Percentiles rank a stretch among this genome's conserved stretches.
These are phyloP conservation scores for Thelonectria discophora DNA, from an alignment of 2,329 filamentous ascomycete genomes.

Conservation along the genomic window DNA sequence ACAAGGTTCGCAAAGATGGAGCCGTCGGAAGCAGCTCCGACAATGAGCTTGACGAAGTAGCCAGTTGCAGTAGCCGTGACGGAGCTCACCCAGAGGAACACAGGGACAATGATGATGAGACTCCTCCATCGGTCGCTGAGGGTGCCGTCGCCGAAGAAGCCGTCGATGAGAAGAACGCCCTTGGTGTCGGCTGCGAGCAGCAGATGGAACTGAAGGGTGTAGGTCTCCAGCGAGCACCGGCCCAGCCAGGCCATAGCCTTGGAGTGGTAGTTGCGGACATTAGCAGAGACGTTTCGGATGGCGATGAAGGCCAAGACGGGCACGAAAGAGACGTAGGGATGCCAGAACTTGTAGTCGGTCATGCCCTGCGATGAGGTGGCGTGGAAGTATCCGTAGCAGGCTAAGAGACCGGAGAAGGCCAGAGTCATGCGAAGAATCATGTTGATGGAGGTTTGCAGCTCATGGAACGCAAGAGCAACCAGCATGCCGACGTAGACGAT, in stretches of 20 bases:
- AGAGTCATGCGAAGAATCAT: constrained; percentile 35
- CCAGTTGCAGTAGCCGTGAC: background rate
- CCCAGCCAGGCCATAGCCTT: constrained; percentile 62
- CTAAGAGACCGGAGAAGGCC: constrained; percentile 46
- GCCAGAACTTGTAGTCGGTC: constrained; percentile 56
- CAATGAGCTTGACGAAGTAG: background rate
- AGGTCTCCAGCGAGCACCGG: constrained; percentile 65
- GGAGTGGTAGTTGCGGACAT: constrained; percentile 41
- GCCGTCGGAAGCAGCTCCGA: background rate
- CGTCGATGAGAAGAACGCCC: constrained; percentile 48
- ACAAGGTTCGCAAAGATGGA: background rate
- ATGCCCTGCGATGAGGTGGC: background rate
- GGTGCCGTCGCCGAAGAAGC: constrained; percentile 31
- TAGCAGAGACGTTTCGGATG: constrained; percentile 56
- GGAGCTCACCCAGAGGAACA: constrained; percentile 33
- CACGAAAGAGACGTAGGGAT: constrained; percentile 63
- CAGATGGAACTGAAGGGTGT: constrained; percentile 68
- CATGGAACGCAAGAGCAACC: constrained; percentile 41
- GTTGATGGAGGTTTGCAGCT: constrained; percentile 29
- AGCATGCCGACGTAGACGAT: constrained; percentile 66
- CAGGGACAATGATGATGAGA: constrained; percentile 35
- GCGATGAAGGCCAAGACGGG: constrained; percentile 62
- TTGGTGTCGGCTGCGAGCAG: constrained; percentile 67
- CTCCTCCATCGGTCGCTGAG: constrained; percentile 38
- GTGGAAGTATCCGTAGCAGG: background rate